Conservation (phyloP, 306 rosid species). For the Sicyos edulis region DNA sequence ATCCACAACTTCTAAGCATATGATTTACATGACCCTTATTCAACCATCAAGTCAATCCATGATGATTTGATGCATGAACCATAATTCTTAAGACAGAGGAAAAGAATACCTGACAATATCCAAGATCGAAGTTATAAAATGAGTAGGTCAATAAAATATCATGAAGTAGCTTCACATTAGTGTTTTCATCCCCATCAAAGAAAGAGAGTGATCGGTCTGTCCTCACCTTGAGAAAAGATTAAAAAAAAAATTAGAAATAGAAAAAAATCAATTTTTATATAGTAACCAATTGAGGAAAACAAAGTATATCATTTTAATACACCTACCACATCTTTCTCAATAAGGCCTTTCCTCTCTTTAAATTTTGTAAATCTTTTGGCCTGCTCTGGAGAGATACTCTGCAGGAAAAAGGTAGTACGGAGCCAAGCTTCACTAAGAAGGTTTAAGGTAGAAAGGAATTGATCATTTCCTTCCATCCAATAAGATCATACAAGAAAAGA, state of each 20-base stretch:
- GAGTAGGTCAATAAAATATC: slow-evolving; percentile 91
- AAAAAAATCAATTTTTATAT: slow-evolving; percentile 14
- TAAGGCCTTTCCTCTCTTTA: slow-evolving; percentile 95
- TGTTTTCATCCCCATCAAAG: slow-evolving; percentile 95
- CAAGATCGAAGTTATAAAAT: slow-evolving; percentile 98
- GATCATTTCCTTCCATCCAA: no score
- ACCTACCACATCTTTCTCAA: slow-evolving; percentile 95
- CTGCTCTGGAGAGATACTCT: slow-evolving; percentile 79
- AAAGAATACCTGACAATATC: slow-evolving; percentile 85
- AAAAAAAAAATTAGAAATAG: slow-evolving; percentile 9
- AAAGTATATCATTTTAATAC: slow-evolving; percentile 25
- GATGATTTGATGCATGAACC: no score
- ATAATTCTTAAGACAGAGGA: not conserved
- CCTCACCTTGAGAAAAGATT: slow-evolving; percentile 61
- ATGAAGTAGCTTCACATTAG: slow-evolving; percentile 62
- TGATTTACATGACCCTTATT: no score
- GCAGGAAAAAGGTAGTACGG: slow-evolving; percentile 21
- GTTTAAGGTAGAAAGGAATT: no score
- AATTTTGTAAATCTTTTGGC: slow-evolving; percentile 92
- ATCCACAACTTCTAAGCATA: no score
- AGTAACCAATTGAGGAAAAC: slow-evolving; percentile 20
- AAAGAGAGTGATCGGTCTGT: slow-evolving; percentile 72
- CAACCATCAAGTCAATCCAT: no score
- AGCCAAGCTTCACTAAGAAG: no score
- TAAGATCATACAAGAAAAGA: no score